Conservation (phyloP, 2,329 filamentous ascomycete genomes). For the Xylogone sp. region DNA sequence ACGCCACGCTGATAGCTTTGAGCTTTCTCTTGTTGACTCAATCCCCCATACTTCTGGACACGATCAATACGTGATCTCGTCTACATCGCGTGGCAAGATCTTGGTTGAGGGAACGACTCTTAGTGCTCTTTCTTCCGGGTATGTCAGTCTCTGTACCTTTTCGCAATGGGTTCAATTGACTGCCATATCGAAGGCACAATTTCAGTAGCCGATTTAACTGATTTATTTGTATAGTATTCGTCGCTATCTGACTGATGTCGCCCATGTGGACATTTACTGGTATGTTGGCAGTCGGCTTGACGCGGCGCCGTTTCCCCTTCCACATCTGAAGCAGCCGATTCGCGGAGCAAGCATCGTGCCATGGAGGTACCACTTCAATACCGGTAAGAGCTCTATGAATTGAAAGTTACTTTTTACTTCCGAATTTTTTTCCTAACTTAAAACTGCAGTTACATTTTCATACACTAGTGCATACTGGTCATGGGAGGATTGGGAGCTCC, state of each 20-base stretch:
- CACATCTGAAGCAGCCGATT: slow-evolving; percentile 28
- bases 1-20: slow-evolving; percentile 13
- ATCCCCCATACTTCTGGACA: slow-evolving; percentile 4
- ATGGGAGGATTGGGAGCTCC: slow-evolving; percentile 50
- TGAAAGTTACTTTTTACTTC: too few species aligned
- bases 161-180: neutral
- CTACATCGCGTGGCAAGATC: slow-evolving; percentile 21
- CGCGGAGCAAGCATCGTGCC: slow-evolving; percentile 37
- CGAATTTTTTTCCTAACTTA: too few species aligned
- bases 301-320: slow-evolving; percentile 26
- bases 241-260: slow-evolving; percentile 37
- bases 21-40: slow-evolving; percentile 11
- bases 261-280: slow-evolving; percentile 44
- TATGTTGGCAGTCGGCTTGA: slow-evolving; percentile 39
- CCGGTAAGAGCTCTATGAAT: too few species aligned
- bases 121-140: slow-evolving; percentile 32
- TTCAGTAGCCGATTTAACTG: too few species aligned
- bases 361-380: slow-evolving; percentile 49
- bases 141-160: slow-evolving; percentile 2
- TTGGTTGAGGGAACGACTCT: slow-evolving; percentile 29
- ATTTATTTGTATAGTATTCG: slow-evolving; percentile 27
- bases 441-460: slow-evolving; percentile 50
- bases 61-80: slow-evolving; percentile 17
- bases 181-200: too few species aligned
- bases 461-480: slow-evolving; percentile 47